A percentile compares a stretch with the other conserved stretches of the same genome.
Conservation (phyloP, 2,329 filamentous ascomycete genomes). For the Biscogniauxia mediterranea region DNA sequence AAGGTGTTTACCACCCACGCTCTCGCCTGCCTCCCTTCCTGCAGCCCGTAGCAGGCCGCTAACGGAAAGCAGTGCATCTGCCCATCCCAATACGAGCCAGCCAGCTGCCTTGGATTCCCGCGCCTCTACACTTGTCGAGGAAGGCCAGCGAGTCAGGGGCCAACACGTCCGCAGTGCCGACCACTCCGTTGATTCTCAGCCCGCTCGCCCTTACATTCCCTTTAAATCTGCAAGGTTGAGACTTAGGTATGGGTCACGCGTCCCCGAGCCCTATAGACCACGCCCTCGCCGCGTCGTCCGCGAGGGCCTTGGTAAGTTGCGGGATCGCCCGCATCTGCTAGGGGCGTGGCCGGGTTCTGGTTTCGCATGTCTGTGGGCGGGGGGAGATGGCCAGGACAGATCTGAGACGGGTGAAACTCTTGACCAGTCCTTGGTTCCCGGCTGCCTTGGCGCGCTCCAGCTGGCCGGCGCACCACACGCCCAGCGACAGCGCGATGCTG, state of each 20-base stretch:
- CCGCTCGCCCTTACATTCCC: conserved; percentile 39
- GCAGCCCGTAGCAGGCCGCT: conserved; percentile 45
- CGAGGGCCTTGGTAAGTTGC: conserved; percentile 41
- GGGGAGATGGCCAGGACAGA: conserved; percentile 19
- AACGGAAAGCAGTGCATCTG: conserved; percentile 62
- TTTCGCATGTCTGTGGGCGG: conserved; percentile 41
- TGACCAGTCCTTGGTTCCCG: conserved; percentile 25
- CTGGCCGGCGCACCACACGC: conserved; percentile 21
- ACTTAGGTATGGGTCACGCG: conserved; percentile 6
- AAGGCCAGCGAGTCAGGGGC: conserved; percentile 51
- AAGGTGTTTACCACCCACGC: conserved; percentile 42
- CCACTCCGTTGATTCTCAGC: conserved; percentile 51
- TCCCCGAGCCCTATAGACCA: conserved; percentile 31
- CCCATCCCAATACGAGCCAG: conserved; percentile 59
- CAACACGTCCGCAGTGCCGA: conserved; percentile 52
- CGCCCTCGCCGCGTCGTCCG: conserved; percentile 39
- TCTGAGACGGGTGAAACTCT: conserved; percentile 32
- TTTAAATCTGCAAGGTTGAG: conserved; percentile 21
- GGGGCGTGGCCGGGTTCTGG: conserved; percentile 42
- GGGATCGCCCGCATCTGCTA: conserved; percentile 42
- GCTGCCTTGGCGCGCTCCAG: conserved; percentile 36
- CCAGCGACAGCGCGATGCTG: conserved; percentile 45
- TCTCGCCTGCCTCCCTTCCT: conserved; percentile 44
- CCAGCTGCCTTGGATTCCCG: conserved; percentile 51
- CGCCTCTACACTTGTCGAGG: conserved; percentile 41